Conservation (phyloP, 2,329 filamentous ascomycete species). For the Curvularia lunata region DNA sequence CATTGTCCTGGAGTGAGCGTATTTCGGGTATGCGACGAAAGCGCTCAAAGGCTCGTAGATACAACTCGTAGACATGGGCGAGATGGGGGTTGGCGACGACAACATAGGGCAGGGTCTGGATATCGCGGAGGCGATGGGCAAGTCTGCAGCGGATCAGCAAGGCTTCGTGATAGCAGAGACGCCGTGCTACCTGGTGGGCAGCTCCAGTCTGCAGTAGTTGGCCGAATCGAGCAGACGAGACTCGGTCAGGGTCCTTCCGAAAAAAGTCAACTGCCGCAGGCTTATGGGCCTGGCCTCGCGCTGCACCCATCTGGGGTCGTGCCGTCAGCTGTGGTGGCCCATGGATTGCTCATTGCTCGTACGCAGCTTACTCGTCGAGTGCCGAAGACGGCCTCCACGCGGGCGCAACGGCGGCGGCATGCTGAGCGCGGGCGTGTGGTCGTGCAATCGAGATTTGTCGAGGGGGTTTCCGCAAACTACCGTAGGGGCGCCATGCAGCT, state of each 20-base stretch:
- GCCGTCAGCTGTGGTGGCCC: constrained; percentile 2
- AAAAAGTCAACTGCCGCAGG: constrained; percentile 94
- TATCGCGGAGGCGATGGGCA: constrained; percentile 92
- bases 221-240: constrained; percentile 88
- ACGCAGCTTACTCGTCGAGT: constrained; percentile 62
- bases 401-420: constrained; percentile 52
- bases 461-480: not conserved
- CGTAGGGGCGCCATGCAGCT: constrained; percentile 11
- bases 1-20: constrained; percentile 86
- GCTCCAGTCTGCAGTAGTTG: constrained; percentile 95
- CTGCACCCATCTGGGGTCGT: constrained; percentile 77
- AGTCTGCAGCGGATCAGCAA: constrained; percentile 61
- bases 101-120: constrained; percentile 94
- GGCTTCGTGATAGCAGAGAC: not conserved
- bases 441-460: not conserved
- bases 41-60: constrained; percentile 94
- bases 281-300: constrained; percentile 94
- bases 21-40: constrained; percentile 86
- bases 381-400: constrained; percentile 65
- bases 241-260: constrained; percentile 91
- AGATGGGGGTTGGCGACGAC: constrained; percentile 96
- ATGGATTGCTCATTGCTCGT: not conserved
- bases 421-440: constrained; percentile 19
- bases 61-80: constrained; percentile 92
- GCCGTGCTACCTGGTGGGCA: constrained; percentile 73